These are phyloP conservation scores for Phaeomoniella chlamydospora DNA, from an alignment of 2,329 filamentous ascomycete species.

Conservation along the genomic window DNA sequence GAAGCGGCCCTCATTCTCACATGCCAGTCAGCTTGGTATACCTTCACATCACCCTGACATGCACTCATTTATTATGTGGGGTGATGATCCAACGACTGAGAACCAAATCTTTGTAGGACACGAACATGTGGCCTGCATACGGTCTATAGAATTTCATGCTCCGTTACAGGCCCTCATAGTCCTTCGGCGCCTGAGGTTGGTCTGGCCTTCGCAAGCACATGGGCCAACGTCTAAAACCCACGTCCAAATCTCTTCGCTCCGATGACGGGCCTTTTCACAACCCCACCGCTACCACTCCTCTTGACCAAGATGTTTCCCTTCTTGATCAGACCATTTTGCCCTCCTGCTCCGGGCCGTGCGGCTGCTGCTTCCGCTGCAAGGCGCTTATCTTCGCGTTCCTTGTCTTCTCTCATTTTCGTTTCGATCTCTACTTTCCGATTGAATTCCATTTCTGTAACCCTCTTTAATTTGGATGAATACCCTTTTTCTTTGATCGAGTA, in stretches of 20 bases:
- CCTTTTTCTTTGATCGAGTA: constrained; percentile 97
- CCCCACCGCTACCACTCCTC: constrained; percentile 12
- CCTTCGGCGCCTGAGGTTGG: too few relatives aligned
- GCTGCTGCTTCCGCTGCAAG: constrained; percentile 25
- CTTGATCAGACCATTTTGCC: constrained; percentile 5
- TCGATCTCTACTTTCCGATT: constrained; percentile 90
- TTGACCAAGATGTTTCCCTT: constrained; percentile 8
- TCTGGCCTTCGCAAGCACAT: too few relatives aligned
- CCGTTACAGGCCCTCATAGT: too few relatives aligned
- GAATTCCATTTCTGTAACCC: constrained; percentile 81
- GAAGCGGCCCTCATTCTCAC: too few relatives aligned
- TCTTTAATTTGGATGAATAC: constrained; percentile 73
- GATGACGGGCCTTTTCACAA: constrained; percentile 12
- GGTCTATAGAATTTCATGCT: too few relatives aligned
- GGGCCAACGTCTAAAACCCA: constrained; percentile 7
- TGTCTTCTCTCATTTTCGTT: constrained; percentile 78
- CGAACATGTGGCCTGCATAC: too few relatives aligned
- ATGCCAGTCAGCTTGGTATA: too few relatives aligned
- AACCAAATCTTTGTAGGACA: too few relatives aligned
- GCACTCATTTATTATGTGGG: too few relatives aligned
- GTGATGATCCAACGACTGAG: too few relatives aligned
- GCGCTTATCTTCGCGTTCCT: constrained; percentile 59
- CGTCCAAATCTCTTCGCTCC: constrained; percentile 9
- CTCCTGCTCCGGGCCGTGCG: constrained; percentile 13
- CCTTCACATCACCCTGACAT: too few relatives aligned